Percentiles rank a stretch among this genome's conserved stretches.
phyloP scores from a whole-genome alignment of 805 yeast genomes.

The Ogataea haglerorum region DNA sequence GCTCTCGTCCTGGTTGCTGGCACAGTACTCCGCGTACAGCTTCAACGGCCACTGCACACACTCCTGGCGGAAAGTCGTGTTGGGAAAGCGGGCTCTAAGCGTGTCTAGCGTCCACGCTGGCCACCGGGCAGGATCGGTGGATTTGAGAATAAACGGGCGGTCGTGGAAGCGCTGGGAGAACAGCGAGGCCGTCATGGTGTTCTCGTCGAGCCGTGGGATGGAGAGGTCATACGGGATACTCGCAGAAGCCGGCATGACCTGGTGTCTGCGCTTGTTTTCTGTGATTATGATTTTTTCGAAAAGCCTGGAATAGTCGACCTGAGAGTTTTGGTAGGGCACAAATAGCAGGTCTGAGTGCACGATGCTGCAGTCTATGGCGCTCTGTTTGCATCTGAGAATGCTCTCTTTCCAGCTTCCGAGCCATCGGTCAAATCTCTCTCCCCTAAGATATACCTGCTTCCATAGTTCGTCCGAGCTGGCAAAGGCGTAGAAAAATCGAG shows the following conservation, averaged over 20 bases:
- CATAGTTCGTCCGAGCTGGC: constrained; percentile 76
- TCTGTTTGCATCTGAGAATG: constrained; percentile 42
- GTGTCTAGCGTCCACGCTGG: constrained; percentile 58
- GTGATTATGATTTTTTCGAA: constrained; percentile 48
- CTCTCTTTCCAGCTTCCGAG: constrained; percentile 79
- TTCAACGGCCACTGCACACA: constrained; percentile 74
- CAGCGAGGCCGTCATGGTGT: constrained; percentile 37
- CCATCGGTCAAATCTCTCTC: constrained; percentile 45
- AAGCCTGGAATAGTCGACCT: constrained; percentile 52
- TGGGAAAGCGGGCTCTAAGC: constrained; percentile 52
- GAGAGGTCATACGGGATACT: constrained; percentile 10
- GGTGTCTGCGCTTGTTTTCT: constrained; percentile 30
- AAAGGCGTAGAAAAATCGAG: constrained; percentile 69
- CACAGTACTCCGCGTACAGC: constrained; percentile 59
- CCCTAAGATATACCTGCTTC: constrained; percentile 54
- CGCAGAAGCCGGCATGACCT: constrained; percentile 2
- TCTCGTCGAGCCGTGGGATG: constrained; percentile 53
- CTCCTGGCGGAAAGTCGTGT: constrained; percentile 74
- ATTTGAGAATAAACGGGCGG: constrained; percentile 52
- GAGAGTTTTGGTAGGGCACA: constrained; percentile 80
- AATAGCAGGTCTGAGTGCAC: constrained; percentile 76
- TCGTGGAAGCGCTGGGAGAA: constrained; percentile 45
- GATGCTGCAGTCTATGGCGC: constrained; percentile 43
- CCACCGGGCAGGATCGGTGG: constrained; percentile 41
- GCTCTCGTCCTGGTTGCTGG: constrained; percentile 67